These are phyloP conservation scores for Sphaerulina populicola DNA, from an alignment of 2,329 filamentous ascomycete species.

Conservation along the genomic window DNA sequence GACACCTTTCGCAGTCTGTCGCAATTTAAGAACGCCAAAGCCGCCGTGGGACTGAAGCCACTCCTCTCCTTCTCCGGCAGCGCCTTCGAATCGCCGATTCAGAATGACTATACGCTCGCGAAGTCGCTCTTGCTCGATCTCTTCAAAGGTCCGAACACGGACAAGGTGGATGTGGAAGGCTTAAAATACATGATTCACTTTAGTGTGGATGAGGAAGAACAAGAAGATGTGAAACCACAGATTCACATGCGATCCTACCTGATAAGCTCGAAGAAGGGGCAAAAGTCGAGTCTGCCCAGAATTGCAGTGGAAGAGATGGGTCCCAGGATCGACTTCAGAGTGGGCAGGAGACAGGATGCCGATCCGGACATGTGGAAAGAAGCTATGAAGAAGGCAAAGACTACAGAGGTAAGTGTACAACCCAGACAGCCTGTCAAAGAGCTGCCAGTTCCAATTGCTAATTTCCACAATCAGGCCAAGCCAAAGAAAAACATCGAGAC, in stretches of 20 bases:
- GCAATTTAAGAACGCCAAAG: conserved; percentile 61
- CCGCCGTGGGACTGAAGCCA: conserved; percentile 72
- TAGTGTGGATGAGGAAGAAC: conserved; percentile 54
- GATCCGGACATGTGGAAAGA: conserved; percentile 77
- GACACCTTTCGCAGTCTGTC: conserved; percentile 60
- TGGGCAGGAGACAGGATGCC: conserved; percentile 71
- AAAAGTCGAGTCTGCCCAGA: conserved; percentile 59
- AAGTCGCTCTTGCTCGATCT: conserved; percentile 85
- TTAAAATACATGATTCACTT: conserved; percentile 84
- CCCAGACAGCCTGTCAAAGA: too few relatives aligned
- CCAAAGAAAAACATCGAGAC: conserved; percentile 96
- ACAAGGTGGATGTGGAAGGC: conserved; percentile 88
- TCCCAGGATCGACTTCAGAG: conserved; percentile 80
- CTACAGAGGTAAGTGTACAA: conserved; percentile 51
- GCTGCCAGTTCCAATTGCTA: conserved; percentile 7
- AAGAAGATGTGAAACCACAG: conserved; percentile 37
- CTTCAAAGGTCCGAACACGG: conserved; percentile 72
- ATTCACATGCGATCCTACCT: conserved; percentile 71
- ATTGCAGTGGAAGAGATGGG: conserved; percentile 95
- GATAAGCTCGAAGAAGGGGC: conserved; percentile 71
- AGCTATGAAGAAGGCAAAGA: conserved; percentile 77
- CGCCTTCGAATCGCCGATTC: conserved; percentile 72
- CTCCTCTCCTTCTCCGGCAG: conserved; percentile 86
- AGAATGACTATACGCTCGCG: conserved; percentile 71
- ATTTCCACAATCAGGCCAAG: conserved; percentile 37